Evolutionary conservation across 345 rosid genomes (phyloP).

Genomic region (Raphanus sativus): DNA sequence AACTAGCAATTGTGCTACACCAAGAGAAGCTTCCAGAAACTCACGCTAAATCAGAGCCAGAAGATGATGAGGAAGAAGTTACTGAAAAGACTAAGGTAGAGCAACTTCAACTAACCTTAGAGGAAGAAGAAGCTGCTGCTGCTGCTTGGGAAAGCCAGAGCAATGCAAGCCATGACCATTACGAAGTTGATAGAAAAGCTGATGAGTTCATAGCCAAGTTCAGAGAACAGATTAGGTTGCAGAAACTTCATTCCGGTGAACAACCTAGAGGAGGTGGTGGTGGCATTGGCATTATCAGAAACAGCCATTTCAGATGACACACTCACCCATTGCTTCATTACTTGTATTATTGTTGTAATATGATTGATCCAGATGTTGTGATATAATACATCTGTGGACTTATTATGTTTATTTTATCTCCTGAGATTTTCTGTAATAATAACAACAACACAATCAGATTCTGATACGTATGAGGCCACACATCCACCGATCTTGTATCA

Average conservation of each 20-base stretch:
- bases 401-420: neutral
- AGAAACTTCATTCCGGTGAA: conserved; percentile 57
- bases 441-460: neutral
- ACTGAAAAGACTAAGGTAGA: conserved; percentile 32
- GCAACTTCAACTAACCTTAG: conserved; percentile 31
- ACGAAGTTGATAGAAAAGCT: conserved; percentile 91
- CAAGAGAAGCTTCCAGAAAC: conserved; percentile 4
- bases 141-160: conserved; percentile 31
- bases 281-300: conserved; percentile 29
- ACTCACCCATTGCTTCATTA: neutral
- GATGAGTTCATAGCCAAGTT: conserved; percentile 92
- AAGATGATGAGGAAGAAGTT: neutral
- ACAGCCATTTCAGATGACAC: conserved; percentile 45
- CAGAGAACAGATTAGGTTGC: conserved; percentile 82
- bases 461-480: no score
- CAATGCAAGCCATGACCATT: conserved; percentile 44
- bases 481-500: no score
- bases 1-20: conserved; percentile 27
- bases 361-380: conserved; percentile 2
- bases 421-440: neutral
- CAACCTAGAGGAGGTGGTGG: conserved; percentile 48
- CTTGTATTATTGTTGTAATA: conserved; percentile 32
- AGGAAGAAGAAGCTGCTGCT: conserved; percentile 41
- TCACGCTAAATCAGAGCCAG: conserved; percentile 10
- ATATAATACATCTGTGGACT: neutral